Conservation (phyloP, 2,329 filamentous ascomycete genomes). For the Stagonosporopsis rhizophila region DNA sequence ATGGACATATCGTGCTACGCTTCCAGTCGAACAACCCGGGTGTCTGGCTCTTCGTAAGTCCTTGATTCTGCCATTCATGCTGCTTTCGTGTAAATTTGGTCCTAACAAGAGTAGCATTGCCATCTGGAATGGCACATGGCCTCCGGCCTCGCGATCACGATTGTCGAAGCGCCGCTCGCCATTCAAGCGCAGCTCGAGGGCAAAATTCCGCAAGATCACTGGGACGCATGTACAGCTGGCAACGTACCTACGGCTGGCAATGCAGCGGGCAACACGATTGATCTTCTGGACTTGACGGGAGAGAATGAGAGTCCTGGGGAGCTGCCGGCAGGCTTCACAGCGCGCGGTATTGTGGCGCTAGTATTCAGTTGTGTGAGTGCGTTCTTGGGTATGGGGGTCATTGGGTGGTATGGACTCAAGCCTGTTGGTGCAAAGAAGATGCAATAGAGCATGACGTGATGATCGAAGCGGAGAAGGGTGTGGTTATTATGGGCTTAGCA, state of each 20-base stretch:
- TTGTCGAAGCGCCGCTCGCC: constrained; percentile 61
- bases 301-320: constrained; percentile 62
- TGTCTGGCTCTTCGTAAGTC: constrained; percentile 40
- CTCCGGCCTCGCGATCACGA: constrained; percentile 59
- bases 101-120: constrained; percentile 22
- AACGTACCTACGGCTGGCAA: constrained; percentile 68
- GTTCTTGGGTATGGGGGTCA: constrained; percentile 70
- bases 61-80: not conserved
- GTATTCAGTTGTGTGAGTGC: constrained; percentile 75
- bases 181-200: constrained; percentile 64
- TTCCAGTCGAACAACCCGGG: constrained; percentile 61
- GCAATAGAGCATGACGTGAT: not conserved
- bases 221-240: constrained; percentile 63
- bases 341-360: constrained; percentile 74
- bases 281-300: constrained; percentile 63
- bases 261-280: constrained; percentile 72
- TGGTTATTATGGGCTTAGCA: not conserved
- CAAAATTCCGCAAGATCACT: constrained; percentile 68
- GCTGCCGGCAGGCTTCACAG: constrained; percentile 73
- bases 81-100: too few species aligned
- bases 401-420: constrained; percentile 70
- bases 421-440: constrained; percentile 28
- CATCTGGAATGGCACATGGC: constrained; percentile 51
- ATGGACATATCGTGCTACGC: constrained; percentile 63
- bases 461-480: too few species aligned